phyloP scores from a whole-genome alignment of 345 rosid genomes.

The Citrus mangshanensis region DNA sequence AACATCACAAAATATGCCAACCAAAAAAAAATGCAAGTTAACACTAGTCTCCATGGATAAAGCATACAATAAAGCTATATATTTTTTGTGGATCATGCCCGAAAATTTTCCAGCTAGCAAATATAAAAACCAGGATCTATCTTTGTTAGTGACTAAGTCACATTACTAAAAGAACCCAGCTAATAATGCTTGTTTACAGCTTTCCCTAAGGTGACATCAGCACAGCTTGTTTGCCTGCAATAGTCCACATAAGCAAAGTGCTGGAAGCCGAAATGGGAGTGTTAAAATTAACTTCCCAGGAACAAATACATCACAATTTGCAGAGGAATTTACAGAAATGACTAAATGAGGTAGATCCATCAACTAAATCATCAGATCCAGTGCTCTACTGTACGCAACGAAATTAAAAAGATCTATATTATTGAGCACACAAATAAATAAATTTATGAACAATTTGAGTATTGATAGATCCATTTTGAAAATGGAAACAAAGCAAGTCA shows the following conservation, averaged over 20 bases:
- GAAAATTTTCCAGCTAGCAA: neutral
- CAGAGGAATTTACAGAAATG: neutral
- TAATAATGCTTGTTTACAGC: neutral
- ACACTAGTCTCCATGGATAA: neutral
- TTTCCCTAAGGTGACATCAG: neutral
- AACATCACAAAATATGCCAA: too few relatives aligned
- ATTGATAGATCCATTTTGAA: too few relatives aligned
- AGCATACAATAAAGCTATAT: neutral
- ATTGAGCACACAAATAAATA: neutral
- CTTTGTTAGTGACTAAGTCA: neutral
- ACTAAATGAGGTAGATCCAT: neutral
- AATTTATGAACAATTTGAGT: too few relatives aligned
- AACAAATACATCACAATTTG: neutral
- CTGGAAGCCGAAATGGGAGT: neutral
- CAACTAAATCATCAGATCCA: constrained; percentile 8
- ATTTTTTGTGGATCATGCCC: neutral
- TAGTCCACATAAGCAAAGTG: neutral
- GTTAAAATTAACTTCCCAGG: too few relatives aligned
- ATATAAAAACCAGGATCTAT: neutral
- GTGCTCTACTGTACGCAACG: neutral
- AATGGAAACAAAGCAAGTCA: too few relatives aligned
- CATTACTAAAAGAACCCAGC: neutral
- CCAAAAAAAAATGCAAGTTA: neutral
- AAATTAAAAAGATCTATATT: neutral
- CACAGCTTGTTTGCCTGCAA: neutral